These are phyloP conservation scores for Cyclotella baltica DNA, from an alignment of 108 stramenopile genomes.

Conservation along the genomic window DNA sequence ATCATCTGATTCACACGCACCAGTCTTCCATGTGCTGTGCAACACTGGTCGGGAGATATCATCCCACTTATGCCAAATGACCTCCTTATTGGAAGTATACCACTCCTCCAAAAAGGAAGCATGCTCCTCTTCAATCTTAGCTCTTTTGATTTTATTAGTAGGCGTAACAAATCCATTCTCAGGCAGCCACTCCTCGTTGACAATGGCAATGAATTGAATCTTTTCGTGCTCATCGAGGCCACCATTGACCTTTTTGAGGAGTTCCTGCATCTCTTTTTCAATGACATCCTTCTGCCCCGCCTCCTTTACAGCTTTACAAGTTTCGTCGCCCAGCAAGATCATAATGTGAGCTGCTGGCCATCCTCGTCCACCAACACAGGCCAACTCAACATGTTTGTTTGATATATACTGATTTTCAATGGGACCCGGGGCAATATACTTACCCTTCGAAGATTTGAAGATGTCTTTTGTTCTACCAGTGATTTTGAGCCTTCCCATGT, in stretches of 20 bases:
- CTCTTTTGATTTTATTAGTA: conserved; percentile 82
- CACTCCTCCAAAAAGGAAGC: conserved; percentile 64
- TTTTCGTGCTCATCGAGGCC: conserved; percentile 69
- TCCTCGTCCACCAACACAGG: conserved; percentile 70
- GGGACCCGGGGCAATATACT: conserved; percentile 81
- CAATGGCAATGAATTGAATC: conserved; percentile 65
- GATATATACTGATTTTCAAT: conserved; percentile 71
- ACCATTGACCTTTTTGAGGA: conserved; percentile 61
- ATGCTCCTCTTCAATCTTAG: conserved; percentile 71
- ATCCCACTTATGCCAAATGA: conserved; percentile 68
- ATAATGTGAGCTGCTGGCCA: conserved; percentile 69
- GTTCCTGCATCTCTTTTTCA: conserved; percentile 57
- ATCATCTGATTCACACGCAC: no score
- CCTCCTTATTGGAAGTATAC: conserved; percentile 71
- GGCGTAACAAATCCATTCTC: conserved; percentile 83
- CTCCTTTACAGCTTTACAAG: conserved; percentile 34
- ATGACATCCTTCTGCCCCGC: conserved; percentile 53
- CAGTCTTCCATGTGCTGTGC: no score
- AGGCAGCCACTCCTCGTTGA: conserved; percentile 82
- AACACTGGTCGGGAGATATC: no score
- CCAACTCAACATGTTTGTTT: conserved; percentile 63
- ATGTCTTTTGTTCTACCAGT: conserved; percentile 87
- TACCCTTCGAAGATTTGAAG: conserved; percentile 84
- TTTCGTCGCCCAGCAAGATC: conserved; percentile 67
- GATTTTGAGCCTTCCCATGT: conserved; percentile 80